Evolutionary conservation across 2,329 filamentous ascomycete genomes (phyloP), one percentile per base, ranked within the genome.

Genomic region (Xylaria sp.): DNA sequence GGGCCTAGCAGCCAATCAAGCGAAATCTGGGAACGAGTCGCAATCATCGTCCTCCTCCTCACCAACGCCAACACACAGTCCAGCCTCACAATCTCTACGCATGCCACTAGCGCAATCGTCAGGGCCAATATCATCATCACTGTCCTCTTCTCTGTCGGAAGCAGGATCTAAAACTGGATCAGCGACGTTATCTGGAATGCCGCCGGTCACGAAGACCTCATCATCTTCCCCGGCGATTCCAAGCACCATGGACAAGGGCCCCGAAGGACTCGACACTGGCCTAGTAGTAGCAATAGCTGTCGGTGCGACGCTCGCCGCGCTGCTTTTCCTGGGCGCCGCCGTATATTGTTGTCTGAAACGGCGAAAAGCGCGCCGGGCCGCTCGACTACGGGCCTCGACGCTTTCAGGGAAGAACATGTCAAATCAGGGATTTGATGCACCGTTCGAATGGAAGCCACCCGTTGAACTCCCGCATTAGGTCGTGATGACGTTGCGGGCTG

Each of bases 361-460:
- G 23, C 64, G 41, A 3, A 33, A 3, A 15, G 23, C 33, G 7
- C 63, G 36, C 8, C 56, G 48, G 12, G 8, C 33, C 8, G 56
- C 48, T 0, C 13, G 63, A 13, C 33, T 25, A 3, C 49, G 31
- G 20, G 18, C 58, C 12, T 36, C 7, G 23, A 49, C 51, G 18
- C 52, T 66, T 2, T 62, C 57, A 3, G 49, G 41, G 15, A 59
- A 62, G 25, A 12, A 13, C 31, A 49, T 12, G 7, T 25, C 28
- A 6, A 18, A 4, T 31, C 2, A 9, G n/a, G 33, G 25, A 31
- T 20, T 41, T 43, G 46, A 58, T 6, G 64, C 28, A 3, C 15
- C 51, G 3, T 49, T 10, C 6, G 51, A 63, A 52, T 56, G 61
- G 60, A 62, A 62, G 13, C 60, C 60, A 36, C 60, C 60, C 49